These are phyloP conservation scores for Schizonepeta tenuifolia DNA, from an alignment of 257 asterid species.

Conservation along the genomic window DNA sequence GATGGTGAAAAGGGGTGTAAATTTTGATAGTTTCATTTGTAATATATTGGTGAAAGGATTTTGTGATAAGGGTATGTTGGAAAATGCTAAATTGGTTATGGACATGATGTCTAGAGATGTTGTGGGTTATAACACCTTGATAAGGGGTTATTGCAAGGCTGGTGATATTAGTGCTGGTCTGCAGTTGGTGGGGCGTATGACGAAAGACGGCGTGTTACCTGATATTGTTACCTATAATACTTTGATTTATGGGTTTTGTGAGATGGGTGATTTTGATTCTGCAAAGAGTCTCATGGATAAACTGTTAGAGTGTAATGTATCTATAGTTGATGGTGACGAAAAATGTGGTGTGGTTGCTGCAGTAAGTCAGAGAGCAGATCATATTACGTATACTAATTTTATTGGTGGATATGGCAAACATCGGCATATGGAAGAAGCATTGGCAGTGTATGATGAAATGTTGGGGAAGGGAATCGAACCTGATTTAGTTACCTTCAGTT, in stretches of 20 bases:
- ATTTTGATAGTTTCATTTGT: slow-evolving; percentile 63
- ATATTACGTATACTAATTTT: slow-evolving; percentile 56
- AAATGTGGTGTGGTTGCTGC: slow-evolving; percentile 32
- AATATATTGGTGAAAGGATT: slow-evolving; percentile 81
- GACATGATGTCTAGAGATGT: slow-evolving; percentile 65
- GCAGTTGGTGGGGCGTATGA: slow-evolving; percentile 60
- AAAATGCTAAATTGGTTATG: slow-evolving; percentile 60
- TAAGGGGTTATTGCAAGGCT: slow-evolving; percentile 65
- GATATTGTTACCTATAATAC: slow-evolving; percentile 78
- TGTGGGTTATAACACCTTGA: slow-evolving; percentile 71
- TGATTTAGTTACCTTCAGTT: slow-evolving; percentile 71
- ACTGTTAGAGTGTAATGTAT: slow-evolving; percentile 39
- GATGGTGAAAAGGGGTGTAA: slow-evolving; percentile 65
- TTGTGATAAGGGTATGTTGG: slow-evolving; percentile 71
- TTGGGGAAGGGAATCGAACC: slow-evolving; percentile 58
- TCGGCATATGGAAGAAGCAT: slow-evolving; percentile 55
- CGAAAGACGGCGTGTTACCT: slow-evolving; percentile 52
- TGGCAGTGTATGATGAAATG: slow-evolving; percentile 62
- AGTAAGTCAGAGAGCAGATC: slow-evolving; percentile 46
- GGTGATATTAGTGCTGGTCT: slow-evolving; percentile 55
- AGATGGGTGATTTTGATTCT: slow-evolving; percentile 69
- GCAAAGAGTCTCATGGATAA: slow-evolving; percentile 66
- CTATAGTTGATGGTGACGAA: slow-evolving; percentile 33
- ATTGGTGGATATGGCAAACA: slow-evolving; percentile 52
- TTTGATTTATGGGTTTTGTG: slow-evolving; percentile 69